These are phyloP conservation scores for Xerocomellus dryophilus DNA, from an alignment of 768 basidiomycete genomes.

Conservation along the genomic window DNA sequence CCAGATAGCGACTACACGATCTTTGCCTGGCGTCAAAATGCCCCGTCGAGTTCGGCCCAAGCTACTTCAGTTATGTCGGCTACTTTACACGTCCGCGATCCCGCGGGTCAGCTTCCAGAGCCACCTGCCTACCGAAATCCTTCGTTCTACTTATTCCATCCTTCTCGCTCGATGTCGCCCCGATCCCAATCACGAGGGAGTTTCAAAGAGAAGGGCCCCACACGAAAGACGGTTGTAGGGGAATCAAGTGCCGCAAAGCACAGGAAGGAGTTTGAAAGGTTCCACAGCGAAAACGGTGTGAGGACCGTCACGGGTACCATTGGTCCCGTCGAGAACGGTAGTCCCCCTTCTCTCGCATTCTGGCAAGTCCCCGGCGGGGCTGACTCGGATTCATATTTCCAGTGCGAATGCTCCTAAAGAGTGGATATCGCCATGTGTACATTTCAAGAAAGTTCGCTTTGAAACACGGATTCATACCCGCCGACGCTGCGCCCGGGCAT, in stretches of 20 bases:
- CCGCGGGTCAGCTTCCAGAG: constrained; percentile 52
- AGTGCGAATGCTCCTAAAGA: constrained; percentile 93
- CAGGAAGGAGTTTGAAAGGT: constrained; percentile 77
- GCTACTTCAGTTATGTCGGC: constrained; percentile 4
- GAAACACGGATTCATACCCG: constrained; percentile 82
- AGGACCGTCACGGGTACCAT: constrained; percentile 89
- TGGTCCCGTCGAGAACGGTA: constrained; percentile 82
- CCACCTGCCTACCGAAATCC: constrained; percentile 66
- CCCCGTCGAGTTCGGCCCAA: constrained; percentile 25
- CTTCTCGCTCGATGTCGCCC: constrained; percentile 25
- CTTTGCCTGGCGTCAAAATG: constrained; percentile 70
- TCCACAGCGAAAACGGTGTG: constrained; percentile 90
- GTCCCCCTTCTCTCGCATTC: constrained; percentile 17
- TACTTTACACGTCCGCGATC: constrained; percentile 64
- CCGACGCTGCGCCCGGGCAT: constrained; percentile 81
- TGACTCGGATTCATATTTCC: background rate
- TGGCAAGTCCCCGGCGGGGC: too few species aligned
- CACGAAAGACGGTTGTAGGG: constrained; percentile 22
- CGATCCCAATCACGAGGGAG: constrained; percentile 34
- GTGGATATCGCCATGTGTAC: constrained; percentile 91
- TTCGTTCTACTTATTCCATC: constrained; percentile 64
- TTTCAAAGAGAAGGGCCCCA: constrained; percentile 41
- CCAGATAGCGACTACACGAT: constrained; percentile 89
- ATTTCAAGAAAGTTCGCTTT: constrained; percentile 92
- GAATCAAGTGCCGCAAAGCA: constrained; percentile 56